phyloP scores from a whole-genome alignment of 2,329 filamentous ascomycete genomes.

The Lasiodiplodia citricola region DNA sequence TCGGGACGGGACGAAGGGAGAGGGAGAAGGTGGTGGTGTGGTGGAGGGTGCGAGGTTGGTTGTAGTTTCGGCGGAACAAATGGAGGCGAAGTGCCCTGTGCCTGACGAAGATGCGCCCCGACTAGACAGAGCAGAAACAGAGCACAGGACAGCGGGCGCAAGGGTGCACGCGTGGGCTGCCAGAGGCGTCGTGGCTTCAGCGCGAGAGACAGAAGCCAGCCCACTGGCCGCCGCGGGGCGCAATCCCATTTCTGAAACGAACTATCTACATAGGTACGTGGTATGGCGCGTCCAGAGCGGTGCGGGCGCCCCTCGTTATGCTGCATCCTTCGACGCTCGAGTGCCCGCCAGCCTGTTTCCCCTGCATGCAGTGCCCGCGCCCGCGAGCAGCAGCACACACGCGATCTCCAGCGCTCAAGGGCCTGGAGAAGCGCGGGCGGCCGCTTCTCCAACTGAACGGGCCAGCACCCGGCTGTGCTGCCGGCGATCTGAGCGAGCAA shows the following conservation, averaged over 20 bases:
- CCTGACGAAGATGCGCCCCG: constrained; percentile 20
- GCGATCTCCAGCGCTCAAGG: not conserved
- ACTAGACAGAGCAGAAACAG: constrained; percentile 10
- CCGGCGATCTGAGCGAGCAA: constrained; percentile 6
- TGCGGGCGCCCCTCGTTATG: not conserved
- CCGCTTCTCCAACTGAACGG: constrained; percentile 18
- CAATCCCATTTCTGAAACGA: constrained; percentile 14
- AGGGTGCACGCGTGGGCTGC: constrained; percentile 9
- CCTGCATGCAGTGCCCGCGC: constrained; percentile 4
- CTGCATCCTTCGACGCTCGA: not conserved
- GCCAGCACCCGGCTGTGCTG: constrained; percentile 9
- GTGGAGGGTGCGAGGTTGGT: constrained; percentile 1
- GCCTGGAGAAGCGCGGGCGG: not conserved
- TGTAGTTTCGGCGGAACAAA: constrained; percentile 6
- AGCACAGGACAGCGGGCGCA: constrained; percentile 18
- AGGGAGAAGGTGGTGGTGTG: not conserved
- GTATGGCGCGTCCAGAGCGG: constrained; percentile 18
- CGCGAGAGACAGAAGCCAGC: constrained; percentile 16
- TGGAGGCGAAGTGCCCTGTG: constrained; percentile 9
- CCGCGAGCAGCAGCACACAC: not conserved
- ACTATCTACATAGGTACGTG: not conserved
- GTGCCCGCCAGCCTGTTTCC: not conserved
- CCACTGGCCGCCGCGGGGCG: constrained; percentile 21
- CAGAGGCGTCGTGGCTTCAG: constrained; percentile 22
- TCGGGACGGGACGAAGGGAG: constrained; percentile 16